Evolutionary conservation across 208 protist species (phyloP).

Genomic region (Tritrichomonas foetus): DNA sequence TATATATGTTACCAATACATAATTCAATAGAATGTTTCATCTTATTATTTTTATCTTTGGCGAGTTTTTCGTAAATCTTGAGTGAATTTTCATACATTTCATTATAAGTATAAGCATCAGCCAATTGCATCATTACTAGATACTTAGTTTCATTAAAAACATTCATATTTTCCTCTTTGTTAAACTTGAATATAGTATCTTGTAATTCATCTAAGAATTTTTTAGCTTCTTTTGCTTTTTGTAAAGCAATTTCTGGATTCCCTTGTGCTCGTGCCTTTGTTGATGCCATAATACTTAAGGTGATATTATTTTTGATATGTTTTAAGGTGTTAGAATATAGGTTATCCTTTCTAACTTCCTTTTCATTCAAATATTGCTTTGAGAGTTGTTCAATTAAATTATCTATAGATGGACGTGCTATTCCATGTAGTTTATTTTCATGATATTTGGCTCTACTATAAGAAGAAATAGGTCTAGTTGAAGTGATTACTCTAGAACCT

Average conservation of each 20-base stretch:
- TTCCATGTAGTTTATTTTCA: background rate
- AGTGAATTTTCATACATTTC: background rate
- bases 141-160: constrained; percentile 11
- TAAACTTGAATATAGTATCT: background rate
- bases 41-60: background rate
- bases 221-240: constrained; percentile 5
- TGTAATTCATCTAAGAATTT: background rate
- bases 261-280: background rate
- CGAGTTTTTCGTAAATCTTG: background rate
- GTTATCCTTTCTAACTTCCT: background rate
- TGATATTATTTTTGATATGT: constrained; percentile 12
- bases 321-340: background rate
- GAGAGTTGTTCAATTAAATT: background rate
- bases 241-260: background rate
- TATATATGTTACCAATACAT: constrained; percentile 28
- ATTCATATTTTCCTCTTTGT: background rate
- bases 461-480: background rate
- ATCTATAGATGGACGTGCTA: background rate
- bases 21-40: background rate
- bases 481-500: background rate
- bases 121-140: constrained; percentile 11
- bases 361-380: background rate
- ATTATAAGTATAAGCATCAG: background rate
- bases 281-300: background rate
- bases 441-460: background rate